Evolutionary conservation across 768 basidiomycete genomes (phyloP), one percentile per base, ranked within the genome.

Genomic region (Leccinum rimulosum): DNA sequence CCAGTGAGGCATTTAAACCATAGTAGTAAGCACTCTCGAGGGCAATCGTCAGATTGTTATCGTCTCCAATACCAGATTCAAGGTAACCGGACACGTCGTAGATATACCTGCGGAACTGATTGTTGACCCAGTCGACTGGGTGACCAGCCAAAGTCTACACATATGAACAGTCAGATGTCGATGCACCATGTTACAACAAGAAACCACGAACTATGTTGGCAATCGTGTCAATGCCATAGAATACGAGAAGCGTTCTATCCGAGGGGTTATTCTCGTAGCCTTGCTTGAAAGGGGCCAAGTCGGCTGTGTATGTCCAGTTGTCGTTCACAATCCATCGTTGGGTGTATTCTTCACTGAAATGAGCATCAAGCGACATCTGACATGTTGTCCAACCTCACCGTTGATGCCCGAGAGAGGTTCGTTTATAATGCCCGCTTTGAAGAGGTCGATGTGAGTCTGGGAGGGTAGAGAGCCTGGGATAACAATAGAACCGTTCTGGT

Each of bases 261-360:
- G 66, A 62, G 31, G 62, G 35, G 25, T 43, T 52, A 1, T 68
- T 48, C 15, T 66, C 52, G 22, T 73, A 53, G 6, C 62, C 66
- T 49, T 68, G 56, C 22, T 74, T 62, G 59, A 82, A 76, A 6
- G 82, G 80, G 1, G 77, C 65, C 38, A 84, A 57, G 63, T 82
- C 81, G 4, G 83, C 81, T 0, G 81, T 83, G 61, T 83, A 84
- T 0, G 81, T 83, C 83, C 84, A 85, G 57, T 82, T 81, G 56
- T 85, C 83, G 53, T 79, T 72, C 35, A 77, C 76, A 49, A 85
- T 73, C 83, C 82, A 84, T 60, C 84, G 75, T 64, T 84, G 76
- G 1, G 79, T 80, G 58, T 80, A 82, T 57, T 85, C 82, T 84
- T 50, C 30, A 35, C 17, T 11, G 14, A 11, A 40, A 54, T 56